Conservation (phyloP, 495 filamentous ascomycete species). For the Trichoderma parareesei region DNA sequence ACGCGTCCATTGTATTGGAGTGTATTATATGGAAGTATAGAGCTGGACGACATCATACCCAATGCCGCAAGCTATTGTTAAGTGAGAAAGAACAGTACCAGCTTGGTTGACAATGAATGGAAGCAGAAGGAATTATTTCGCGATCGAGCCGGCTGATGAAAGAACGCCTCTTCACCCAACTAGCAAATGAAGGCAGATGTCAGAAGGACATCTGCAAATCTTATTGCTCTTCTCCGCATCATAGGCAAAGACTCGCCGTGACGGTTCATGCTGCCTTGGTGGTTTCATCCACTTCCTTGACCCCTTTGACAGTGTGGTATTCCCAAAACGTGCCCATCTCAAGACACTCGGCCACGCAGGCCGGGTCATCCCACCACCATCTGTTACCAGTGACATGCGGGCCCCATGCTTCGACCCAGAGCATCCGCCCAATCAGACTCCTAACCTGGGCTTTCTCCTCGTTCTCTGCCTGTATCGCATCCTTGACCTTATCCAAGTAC, state of each 20-base stretch:
- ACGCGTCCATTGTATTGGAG: no score
- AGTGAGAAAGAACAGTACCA: no score
- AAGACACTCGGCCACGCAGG: constrained; percentile 38
- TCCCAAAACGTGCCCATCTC: constrained; percentile 39
- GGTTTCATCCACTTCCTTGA: constrained; percentile 23
- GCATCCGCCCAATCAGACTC: constrained; percentile 29
- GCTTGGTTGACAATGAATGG: no score
- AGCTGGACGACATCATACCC: no score
- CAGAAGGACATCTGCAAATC: not conserved
- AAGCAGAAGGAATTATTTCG: no score
- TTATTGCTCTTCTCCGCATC: not conserved
- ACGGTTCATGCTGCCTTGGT: not conserved
- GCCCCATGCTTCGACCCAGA: constrained; percentile 42
- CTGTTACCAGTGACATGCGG: constrained; percentile 29
- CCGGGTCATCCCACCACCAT: constrained; percentile 47
- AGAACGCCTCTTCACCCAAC: not conserved
- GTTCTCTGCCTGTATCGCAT: constrained; percentile 11
- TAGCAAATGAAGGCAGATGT: not conserved
- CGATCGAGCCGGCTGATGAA: not conserved
- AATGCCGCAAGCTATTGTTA: no score
- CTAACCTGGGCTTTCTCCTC: constrained; percentile 26
- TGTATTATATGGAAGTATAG: no score
- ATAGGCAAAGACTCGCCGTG: not conserved
- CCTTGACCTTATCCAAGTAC: not conserved
- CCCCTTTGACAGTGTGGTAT: constrained; percentile 35